These are phyloP conservation scores for Trichoderma sp. DNA, from an alignment of 2,329 filamentous ascomycete species.

Conservation along the genomic window DNA sequence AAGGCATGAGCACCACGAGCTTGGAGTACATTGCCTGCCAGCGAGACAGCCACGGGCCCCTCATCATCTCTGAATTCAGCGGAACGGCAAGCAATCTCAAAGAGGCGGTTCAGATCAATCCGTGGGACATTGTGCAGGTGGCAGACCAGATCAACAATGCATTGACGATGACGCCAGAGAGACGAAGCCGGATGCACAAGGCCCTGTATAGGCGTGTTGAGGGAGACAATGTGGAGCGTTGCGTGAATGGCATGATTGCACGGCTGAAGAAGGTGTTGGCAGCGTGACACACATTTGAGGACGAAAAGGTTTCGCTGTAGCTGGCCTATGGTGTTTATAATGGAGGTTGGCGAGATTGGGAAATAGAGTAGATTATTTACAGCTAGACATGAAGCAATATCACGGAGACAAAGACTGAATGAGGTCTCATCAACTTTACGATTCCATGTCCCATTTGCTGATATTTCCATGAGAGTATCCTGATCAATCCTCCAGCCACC, in stretches of 20 bases:
- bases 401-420: not conserved
- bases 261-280: not conserved
- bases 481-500: too few relatives aligned
- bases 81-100: conserved; percentile 83
- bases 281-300: conserved; percentile 25
- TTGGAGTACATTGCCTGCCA: conserved; percentile 93
- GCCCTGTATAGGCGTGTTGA: conserved; percentile 37
- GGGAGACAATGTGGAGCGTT: not conserved
- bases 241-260: conserved; percentile 4
- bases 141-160: conserved; percentile 80
- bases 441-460: too few relatives aligned
- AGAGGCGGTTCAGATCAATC: conserved; percentile 91
- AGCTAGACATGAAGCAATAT: not conserved
- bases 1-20: conserved; percentile 98
- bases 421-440: not conserved
- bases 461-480: too few relatives aligned
- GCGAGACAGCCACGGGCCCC: conserved; percentile 77
- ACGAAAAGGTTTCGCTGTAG: not conserved
- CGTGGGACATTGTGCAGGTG: conserved; percentile 84
- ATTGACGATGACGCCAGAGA: conserved; percentile 69
- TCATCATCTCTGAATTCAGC: conserved; percentile 97
- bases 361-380: not conserved
- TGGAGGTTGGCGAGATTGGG: too few relatives aligned
- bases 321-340: not conserved
- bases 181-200: conserved; percentile 67